A percentile compares a stretch with the other conserved stretches of the same genome.
phyloP scores from a whole-genome alignment of 2,329 filamentous ascomycete species.

The Pyrenophora teres region DNA sequence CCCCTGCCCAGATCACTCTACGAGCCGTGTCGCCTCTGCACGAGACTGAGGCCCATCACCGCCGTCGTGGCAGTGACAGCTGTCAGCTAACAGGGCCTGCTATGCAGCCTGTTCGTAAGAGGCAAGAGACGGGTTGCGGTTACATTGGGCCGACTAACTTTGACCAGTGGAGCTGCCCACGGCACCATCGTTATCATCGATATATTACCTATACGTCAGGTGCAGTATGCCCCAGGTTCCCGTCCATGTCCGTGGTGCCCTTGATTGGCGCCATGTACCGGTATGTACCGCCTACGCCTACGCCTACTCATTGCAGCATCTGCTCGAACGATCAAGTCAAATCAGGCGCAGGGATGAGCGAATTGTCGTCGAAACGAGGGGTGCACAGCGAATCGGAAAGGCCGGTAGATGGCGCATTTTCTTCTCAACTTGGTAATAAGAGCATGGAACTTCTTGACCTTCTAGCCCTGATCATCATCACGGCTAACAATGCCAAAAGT shows the following conservation, averaged over 20 bases:
- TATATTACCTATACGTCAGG: conserved; percentile 4
- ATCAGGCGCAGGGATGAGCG: background rate
- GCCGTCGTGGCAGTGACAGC: conserved; percentile 11
- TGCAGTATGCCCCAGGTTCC: background rate
- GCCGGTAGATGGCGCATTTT: conserved; percentile 1
- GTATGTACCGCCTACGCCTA: too few species aligned
- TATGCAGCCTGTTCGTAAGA: conserved; percentile 10
- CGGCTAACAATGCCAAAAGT: background rate
- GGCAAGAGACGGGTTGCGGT: conserved; percentile 12
- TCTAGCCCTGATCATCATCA: background rate
- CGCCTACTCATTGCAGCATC: background rate
- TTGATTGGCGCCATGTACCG: background rate
- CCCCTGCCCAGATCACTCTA: conserved; percentile 3
- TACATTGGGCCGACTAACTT: conserved; percentile 12
- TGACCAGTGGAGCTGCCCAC: conserved; percentile 1
- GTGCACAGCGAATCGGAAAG: conserved; percentile 8
- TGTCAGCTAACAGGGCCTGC: conserved; percentile 8
- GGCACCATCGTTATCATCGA: conserved; percentile 6
- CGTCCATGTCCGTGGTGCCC: too few species aligned
- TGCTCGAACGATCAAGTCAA: background rate
- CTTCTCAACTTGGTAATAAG: background rate
- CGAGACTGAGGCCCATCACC: background rate
- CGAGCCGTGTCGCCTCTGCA: conserved; percentile 8
- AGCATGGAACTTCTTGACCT: background rate
- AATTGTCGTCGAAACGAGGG: background rate